Percentiles rank a stretch among this genome's conserved stretches.
These are phyloP conservation scores for Saccharomycopsis malanga DNA, from an alignment of 805 yeast genomes.

Conservation along the genomic window DNA sequence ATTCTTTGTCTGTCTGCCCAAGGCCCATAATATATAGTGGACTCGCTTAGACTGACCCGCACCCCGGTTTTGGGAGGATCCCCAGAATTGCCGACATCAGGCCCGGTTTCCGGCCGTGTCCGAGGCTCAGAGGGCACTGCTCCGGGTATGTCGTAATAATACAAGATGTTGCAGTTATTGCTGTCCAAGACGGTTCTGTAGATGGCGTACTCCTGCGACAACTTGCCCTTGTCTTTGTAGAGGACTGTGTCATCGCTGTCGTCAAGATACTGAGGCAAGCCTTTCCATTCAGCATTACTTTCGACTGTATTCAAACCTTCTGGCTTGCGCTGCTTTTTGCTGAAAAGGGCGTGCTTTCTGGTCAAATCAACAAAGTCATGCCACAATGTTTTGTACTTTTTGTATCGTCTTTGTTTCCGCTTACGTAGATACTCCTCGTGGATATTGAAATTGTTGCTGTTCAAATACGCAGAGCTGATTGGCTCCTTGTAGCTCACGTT, in stretches of 20 bases:
- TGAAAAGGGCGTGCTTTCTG: neutral
- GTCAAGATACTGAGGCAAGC: constrained; percentile 62
- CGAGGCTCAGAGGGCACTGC: constrained; percentile 30
- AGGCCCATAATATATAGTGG: constrained; percentile 81
- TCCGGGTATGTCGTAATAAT: constrained; percentile 73
- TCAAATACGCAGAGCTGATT: constrained; percentile 17
- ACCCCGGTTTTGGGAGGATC: constrained; percentile 54
- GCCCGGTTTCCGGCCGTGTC: constrained; percentile 32
- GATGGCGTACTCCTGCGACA: constrained; percentile 69
- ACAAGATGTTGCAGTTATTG: constrained; percentile 43
- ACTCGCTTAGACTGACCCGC: constrained; percentile 49
- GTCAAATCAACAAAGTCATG: constrained; percentile 23
- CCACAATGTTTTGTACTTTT: constrained; percentile 20
- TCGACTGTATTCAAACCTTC: neutral
- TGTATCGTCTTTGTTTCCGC: constrained; percentile 19
- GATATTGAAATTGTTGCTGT: constrained; percentile 27
- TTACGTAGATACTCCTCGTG: constrained; percentile 23
- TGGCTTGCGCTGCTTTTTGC: neutral
- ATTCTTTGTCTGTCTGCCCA: constrained; percentile 89
- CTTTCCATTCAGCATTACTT: constrained; percentile 50
- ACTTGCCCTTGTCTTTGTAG: constrained; percentile 30
- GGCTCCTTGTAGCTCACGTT: constrained; percentile 56
- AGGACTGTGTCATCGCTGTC: constrained; percentile 29
- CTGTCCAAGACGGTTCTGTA: constrained; percentile 64
- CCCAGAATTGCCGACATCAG: constrained; percentile 55